Percentiles rank a stretch among this genome's conserved stretches.
Conservation (phyloP, 108 stramenopile species). For the Stephanodiscus minutulus region DNA sequence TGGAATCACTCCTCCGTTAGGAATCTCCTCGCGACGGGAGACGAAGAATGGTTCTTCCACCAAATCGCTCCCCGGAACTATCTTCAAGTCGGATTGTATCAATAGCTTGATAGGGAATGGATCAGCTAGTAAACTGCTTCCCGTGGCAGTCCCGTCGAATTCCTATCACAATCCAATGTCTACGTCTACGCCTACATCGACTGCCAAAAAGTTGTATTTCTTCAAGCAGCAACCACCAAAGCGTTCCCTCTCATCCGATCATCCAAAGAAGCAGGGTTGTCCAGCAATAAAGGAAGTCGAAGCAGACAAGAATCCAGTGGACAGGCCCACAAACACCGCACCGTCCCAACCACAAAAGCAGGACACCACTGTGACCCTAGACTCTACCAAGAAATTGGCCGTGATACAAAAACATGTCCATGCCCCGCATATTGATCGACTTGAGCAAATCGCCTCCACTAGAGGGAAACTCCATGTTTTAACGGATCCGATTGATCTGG, state of each 20-base stretch:
- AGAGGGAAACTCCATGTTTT: constrained; percentile 8
- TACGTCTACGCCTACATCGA: constrained; percentile 3
- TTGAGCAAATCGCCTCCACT: constrained; percentile 6
- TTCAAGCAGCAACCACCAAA: constrained; percentile 21
- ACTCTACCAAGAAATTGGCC: background rate
- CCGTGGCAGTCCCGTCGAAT: no score
- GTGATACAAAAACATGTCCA: background rate
- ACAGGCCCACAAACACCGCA: background rate
- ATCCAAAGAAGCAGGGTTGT: background rate
- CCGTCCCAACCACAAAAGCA: background rate
- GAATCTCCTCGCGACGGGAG: no score
- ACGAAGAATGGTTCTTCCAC: background rate
- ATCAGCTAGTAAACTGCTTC: no score
- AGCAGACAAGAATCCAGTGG: background rate
- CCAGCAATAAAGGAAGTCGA: background rate
- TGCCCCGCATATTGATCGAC: constrained; percentile 12
- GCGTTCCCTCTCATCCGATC: background rate
- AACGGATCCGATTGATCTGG: background rate
- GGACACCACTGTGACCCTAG: background rate
- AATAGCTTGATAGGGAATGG: no score
- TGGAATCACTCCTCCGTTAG: constrained; percentile 6
- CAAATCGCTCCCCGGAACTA: background rate
- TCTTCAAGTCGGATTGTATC: background rate
- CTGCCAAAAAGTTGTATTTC: constrained; percentile 24
- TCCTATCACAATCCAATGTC: no score